Evolutionary conservation across 768 basidiomycete genomes (phyloP), one percentile per base, ranked within the genome.

Genomic region (Lactifluus piperatus): DNA sequence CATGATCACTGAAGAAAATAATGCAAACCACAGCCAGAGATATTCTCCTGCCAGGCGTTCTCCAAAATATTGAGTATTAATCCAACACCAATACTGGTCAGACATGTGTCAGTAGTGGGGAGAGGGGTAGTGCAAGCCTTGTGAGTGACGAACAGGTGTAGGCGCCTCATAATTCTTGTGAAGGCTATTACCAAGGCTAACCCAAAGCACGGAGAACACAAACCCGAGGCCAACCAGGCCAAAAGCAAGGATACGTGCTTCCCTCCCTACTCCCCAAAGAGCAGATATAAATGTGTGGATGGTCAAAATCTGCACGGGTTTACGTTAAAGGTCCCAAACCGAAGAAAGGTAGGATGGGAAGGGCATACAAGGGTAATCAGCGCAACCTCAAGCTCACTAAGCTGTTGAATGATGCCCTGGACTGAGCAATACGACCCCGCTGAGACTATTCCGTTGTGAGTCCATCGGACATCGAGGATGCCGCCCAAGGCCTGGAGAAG

Each of bases 351-450:
- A 2, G 29, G 2, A 22, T 16, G 27, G 37, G 9, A 22, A 16
- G 11, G 11, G 63, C 69, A 61, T 60, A 77, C 76, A 14, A 77
- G 68, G n/a, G 75, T 78, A 3, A 73, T 70, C 50, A 77, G 69
- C 6, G 74, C 76, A 3, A 73, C 76, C 26, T 70, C 72, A 14
- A 75, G 72, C 54, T 77, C 76, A 9, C 77, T 76, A 0, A 77
- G 53, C 56, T 76, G 73, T 58, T 76, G 73, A 2, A 77, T 63
- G 43, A 72, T 66, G 18, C 74, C 73, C 65, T 77, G 75, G 1
- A 73, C 69, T 4, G 68, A 67, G 58, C 76, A 77, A 51, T 69
- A 76, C 0, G 48, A n/a, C 11, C 74, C 73, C 1, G 62, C 64
- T 39, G 69, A 58, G 9, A 77, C 73, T 11, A 64, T 63, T 11